Evolutionary conservation across 495 filamentous ascomycete species (phyloP).

Genomic region (Tuber melanosporum): DNA sequence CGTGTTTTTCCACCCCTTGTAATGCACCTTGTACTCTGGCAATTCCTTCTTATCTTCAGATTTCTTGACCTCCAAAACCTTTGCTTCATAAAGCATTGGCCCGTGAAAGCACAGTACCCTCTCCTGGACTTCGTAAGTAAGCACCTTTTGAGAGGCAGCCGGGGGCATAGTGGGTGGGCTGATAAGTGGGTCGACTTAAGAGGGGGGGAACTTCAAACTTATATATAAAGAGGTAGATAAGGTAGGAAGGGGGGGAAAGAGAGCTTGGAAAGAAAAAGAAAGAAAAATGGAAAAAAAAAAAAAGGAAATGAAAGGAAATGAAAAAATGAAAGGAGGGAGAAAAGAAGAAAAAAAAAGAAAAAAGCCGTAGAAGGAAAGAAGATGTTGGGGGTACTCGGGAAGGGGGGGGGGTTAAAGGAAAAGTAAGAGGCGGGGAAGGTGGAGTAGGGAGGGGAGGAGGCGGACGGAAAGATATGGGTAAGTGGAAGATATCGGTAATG

Average conservation of each 20-base stretch:
- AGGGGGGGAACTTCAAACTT: background rate
- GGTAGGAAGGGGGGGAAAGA: background rate
- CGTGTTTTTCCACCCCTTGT: slow-evolving; percentile 99
- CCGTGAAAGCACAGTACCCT: slow-evolving; percentile 94
- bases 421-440: slow-evolving; percentile 29
- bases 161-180: slow-evolving; percentile 53
- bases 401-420: slow-evolving; percentile 20
- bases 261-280: background rate
- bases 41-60: slow-evolving; percentile 65
- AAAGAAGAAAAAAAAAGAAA: background rate
- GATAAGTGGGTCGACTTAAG: slow-evolving; percentile 12
- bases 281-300: background rate
- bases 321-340: background rate
- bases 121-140: slow-evolving; percentile 78
- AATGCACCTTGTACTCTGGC: slow-evolving; percentile 85
- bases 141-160: slow-evolving; percentile 46
- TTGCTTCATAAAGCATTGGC: slow-evolving; percentile 94
- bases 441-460: background rate
- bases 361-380: background rate
- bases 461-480: background rate
- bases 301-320: slow-evolving; percentile 1
- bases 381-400: slow-evolving; percentile 9
- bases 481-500: background rate
- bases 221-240: slow-evolving; percentile 12
- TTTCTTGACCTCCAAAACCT: slow-evolving; percentile 70